Evolutionary conservation across 805 yeast genomes (phyloP).

Genomic region (Sugiyamaella chiloensis): DNA sequence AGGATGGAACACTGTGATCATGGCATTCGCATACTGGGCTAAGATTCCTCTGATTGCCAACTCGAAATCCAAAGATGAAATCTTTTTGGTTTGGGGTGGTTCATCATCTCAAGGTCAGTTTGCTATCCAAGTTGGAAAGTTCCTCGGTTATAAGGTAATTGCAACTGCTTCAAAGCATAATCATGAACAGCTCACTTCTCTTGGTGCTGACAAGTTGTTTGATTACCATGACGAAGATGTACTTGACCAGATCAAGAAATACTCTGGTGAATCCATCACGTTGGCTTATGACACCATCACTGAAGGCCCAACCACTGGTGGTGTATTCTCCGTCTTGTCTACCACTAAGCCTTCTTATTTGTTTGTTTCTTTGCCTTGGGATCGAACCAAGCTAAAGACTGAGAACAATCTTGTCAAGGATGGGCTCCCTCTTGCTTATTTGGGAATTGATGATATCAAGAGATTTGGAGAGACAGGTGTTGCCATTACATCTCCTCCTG

Average conservation of each 20-base stretch:
- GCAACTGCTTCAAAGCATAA: slow-evolving; percentile 52
- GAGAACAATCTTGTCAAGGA: slow-evolving; percentile 11
- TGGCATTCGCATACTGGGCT: slow-evolving; percentile 35
- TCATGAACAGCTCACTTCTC: slow-evolving; percentile 38
- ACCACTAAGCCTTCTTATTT: slow-evolving; percentile 11
- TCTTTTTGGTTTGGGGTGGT: slow-evolving; percentile 41
- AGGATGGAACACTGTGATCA: slow-evolving; percentile 49
- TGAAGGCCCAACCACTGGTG: slow-evolving; percentile 16
- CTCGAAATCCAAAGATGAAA: slow-evolving; percentile 19
- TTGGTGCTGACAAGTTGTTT: slow-evolving; percentile 51
- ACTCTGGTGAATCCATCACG: slow-evolving; percentile 25
- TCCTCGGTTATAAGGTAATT: slow-evolving; percentile 45
- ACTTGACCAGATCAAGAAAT: slow-evolving; percentile 40
- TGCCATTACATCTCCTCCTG: slow-evolving; percentile 14
- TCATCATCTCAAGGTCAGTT: slow-evolving; percentile 60
- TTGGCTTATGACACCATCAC: slow-evolving; percentile 30
- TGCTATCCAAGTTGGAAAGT: slow-evolving; percentile 59
- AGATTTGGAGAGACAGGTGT: slow-evolving; percentile 11
- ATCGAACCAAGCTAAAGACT: slow-evolving; percentile 1
- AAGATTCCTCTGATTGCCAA: slow-evolving; percentile 32
- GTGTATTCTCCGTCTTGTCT: slow-evolving; percentile 18
- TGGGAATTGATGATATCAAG: slow-evolving; percentile 17
- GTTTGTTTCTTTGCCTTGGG: slow-evolving; percentile 9
- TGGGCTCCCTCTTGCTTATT: slow-evolving; percentile 17
- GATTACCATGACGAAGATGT: slow-evolving; percentile 47